Evolutionary conservation across 2,329 filamentous ascomycete genomes (phyloP), one percentile per base, ranked within the genome.

Genomic region (Helotiales sp.): DNA sequence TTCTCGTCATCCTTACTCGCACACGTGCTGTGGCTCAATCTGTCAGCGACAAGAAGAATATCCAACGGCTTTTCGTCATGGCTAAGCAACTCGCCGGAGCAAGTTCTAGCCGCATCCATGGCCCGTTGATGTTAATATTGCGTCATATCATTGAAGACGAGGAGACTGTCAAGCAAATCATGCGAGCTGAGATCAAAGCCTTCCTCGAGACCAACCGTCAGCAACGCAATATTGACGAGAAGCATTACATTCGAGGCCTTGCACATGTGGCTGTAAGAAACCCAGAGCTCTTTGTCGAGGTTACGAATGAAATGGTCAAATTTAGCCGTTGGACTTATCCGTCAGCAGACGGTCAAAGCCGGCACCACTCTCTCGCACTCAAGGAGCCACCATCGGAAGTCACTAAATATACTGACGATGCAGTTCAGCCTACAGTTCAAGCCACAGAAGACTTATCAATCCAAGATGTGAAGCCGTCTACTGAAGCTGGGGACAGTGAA

Each of bases 121-220:
- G 82, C 61, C 70, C 70, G 31, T 48, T 73, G 30, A 88, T 98
- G 82, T 83, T 93, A 12, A 88, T 97, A 52, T 77, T 99, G 42
- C 87, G 96, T 38, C 95, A 99, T 69, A 88, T 99, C 63, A 85
- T 98, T 54, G 95, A 99, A 74, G 96, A 99, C 69, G 91, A 96
- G 50, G 88, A 92, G 17, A 95, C 89, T 1, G 82, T 98, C 59
- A 91, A 90, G 64, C 91, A 97, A 70, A 87, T 96, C 59, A 97
- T 99, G 89, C 84, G 88, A 52, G 89, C 87, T 27, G 93, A 98
- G 71, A 96, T 99, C 67, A 85, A 87, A 63, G 77, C 83, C n/a
- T 86, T 84, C 67, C 90, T 97, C 64, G 86, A 90, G 54, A 70
- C 74, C 47, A 70, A 74, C 5, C 74, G 75, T 22, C 73, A 80